Evolutionary conservation across 2,329 filamentous ascomycete species (phyloP), one percentile per base, ranked within the genome.

Genomic region (Orbilia ellipsospora): DNA sequence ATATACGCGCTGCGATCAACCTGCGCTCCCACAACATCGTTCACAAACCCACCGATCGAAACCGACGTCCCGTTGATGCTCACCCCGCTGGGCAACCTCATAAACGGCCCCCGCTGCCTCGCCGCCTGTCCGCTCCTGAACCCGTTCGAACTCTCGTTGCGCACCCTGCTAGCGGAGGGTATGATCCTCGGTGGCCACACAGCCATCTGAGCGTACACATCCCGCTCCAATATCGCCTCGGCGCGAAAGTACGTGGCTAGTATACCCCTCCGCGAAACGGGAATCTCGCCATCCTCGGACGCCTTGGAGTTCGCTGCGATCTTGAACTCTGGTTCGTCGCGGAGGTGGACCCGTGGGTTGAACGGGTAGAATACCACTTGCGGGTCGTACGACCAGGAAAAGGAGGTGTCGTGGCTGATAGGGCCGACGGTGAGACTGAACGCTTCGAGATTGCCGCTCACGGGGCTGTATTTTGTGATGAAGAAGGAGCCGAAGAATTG

Each of bases 161-260:
- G 62, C 8, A 76, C 73, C 48, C 67, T 61, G 13, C 77, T 78
- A 12, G 40, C 51, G 2, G 78, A 67, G 1, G 78, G 79, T n/a
- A 80, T 78, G 8, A 66, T 75, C 4, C n/a, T 48, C 4, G 78
- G 77, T 12, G 79, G 79, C 79, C 79, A 80, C 8, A 79, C 64
- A 4, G 68, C 70, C 75, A 74, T 79, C n/a, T 77, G 75, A 28
- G 54, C 48, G 40, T 77, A 73, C 26, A 77, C 66, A 42, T 63
- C 60, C 44, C 73, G 57, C 28, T 67, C 57, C 10, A 78, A 59
- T 16, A 77, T 65, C 16, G 75, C 74, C 15, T 67, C 62, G 7
- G 78, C 68, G 16, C 78, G 78, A 44, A 77, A 31, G 31, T 70
- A 55, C 20, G 73, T 70, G 12, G 65, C 60, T 15, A 76, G 54